These are phyloP conservation scores for Benincasa hispida DNA, from an alignment of 306 rosid species.

Conservation along the genomic window DNA sequence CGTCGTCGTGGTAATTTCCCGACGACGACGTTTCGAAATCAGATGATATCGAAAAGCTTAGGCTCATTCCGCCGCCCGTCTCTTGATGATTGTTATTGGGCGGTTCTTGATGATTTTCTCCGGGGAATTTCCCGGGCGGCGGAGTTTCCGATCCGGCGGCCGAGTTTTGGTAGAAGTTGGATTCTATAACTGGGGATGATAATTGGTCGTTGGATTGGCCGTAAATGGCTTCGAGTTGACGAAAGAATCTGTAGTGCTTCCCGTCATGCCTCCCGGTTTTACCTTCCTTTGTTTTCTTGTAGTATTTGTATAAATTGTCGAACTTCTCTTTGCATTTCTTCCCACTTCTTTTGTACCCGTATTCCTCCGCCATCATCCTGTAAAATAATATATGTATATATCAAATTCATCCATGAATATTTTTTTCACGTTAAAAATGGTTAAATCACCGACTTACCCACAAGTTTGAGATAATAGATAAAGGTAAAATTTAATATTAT, in stretches of 20 bases:
- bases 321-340: conserved; percentile 83
- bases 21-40: conserved; percentile 59
- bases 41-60: conserved; percentile 42
- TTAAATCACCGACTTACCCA: no score
- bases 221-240: conserved; percentile 74
- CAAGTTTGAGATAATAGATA: no score
- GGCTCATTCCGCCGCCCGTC: conserved; percentile 20
- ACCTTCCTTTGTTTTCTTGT: conserved; percentile 81
- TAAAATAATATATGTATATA: neutral
- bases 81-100: neutral
- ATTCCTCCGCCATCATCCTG: conserved; percentile 69
- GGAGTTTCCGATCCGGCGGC: neutral
- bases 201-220: conserved; percentile 25
- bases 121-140: neutral
- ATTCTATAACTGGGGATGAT: conserved; percentile 19
- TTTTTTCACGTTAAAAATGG: no score
- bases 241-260: conserved; percentile 69
- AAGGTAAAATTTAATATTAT: no score
- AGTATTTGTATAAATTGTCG: conserved; percentile 80
- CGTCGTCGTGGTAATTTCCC: conserved; percentile 43
- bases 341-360: conserved; percentile 71
- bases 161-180: neutral
- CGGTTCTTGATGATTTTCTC: neutral
- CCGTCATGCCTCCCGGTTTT: conserved; percentile 76
- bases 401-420: no score